Percentiles rank a stretch among this genome's conserved stretches.
phyloP scores from a whole-genome alignment of 2,329 filamentous ascomycete genomes.

The Colletotrichum magnum region DNA sequence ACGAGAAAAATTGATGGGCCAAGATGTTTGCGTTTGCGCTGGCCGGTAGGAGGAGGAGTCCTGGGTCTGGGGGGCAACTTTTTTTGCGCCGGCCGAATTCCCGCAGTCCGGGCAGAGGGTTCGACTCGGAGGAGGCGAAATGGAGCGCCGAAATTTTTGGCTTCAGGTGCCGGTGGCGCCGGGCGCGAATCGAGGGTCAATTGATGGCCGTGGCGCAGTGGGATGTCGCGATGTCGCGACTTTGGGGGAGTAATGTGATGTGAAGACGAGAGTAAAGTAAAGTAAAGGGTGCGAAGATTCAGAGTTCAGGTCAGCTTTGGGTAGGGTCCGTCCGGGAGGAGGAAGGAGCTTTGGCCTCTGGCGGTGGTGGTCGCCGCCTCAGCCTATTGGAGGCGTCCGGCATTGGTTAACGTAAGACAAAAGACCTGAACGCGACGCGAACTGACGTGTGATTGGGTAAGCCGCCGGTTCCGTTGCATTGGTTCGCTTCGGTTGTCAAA shows the following conservation, averaged over 20 bases:
- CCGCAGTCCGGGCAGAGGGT: background rate
- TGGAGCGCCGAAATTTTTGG: too few relatives aligned
- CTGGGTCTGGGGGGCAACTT: background rate
- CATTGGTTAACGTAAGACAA: background rate
- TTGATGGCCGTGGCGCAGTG: background rate
- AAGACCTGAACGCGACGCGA: background rate
- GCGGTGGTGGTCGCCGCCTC: background rate
- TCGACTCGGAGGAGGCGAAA: background rate
- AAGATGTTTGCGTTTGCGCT: constrained; percentile 12
- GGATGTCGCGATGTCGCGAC: background rate
- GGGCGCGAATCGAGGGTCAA: constrained; percentile 5
- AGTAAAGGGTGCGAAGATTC: background rate
- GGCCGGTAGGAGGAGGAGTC: constrained; percentile 12
- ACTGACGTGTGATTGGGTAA: background rate
- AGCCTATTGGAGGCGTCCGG: background rate
- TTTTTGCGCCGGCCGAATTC: constrained; percentile 23
- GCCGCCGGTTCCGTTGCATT: background rate
- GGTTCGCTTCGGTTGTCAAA: background rate
- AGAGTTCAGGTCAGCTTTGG: background rate
- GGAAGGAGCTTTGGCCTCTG: constrained; percentile 2
- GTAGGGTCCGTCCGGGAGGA: background rate
- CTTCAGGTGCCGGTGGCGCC: background rate
- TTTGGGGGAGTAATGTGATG: constrained; percentile 7
- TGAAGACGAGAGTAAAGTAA: background rate
- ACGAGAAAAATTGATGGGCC: background rate